phyloP scores from a whole-genome alignment of 208 protist species.

The Acanthamoeba royreba region DNA sequence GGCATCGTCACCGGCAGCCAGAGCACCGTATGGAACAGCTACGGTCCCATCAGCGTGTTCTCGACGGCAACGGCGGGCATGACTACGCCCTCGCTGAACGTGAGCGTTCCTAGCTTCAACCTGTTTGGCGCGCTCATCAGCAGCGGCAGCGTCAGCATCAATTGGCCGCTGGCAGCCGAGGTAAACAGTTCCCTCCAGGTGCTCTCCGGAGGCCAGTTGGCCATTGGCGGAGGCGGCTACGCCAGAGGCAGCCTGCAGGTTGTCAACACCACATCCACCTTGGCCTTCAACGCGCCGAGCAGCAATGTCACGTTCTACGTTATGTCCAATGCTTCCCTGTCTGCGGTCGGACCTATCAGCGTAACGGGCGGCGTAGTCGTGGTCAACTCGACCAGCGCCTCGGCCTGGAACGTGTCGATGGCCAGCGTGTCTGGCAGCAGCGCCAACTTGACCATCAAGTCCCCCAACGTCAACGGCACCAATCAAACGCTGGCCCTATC shows the following conservation, averaged over 20 bases:
- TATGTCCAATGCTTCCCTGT: not conserved
- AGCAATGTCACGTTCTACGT: not conserved
- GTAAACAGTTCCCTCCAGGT: not conserved
- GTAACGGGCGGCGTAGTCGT: not conserved
- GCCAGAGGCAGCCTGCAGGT: not conserved
- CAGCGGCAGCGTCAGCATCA: not conserved
- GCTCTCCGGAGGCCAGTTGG: not conserved
- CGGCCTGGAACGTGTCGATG: not conserved
- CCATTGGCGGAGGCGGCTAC: not conserved
- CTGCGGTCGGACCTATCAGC: not conserved
- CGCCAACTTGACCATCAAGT: not conserved
- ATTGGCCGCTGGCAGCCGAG: not conserved
- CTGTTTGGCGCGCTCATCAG: not conserved
- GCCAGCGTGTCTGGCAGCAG: not conserved
- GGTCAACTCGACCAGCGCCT: not conserved
- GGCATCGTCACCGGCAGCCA: not conserved
- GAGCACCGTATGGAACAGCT: conserved; percentile 32
- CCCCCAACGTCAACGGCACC: not conserved
- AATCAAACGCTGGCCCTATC: not conserved
- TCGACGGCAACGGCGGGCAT: not conserved
- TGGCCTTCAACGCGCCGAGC: not conserved
- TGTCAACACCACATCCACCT: not conserved
- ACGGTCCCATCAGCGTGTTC: not conserved
- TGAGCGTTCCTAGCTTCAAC: not conserved
- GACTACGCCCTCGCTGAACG: not conserved